Evolutionary conservation across 345 rosid species (phyloP).

Genomic region (Crucihimalaya himalaica): DNA sequence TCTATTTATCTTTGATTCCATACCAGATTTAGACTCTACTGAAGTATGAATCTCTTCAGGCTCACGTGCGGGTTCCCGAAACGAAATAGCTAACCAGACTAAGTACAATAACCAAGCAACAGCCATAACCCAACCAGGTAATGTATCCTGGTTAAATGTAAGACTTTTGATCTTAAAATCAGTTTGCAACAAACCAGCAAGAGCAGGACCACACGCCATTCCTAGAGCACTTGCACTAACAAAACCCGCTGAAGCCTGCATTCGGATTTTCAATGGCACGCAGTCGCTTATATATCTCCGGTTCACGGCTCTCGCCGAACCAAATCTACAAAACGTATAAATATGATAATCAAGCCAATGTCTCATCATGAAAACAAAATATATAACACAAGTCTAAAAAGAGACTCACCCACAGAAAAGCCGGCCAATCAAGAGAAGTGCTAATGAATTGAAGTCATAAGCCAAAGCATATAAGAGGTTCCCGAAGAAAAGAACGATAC

Average conservation of each 20-base stretch:
- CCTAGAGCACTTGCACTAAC: constrained; percentile 99
- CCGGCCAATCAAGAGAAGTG: constrained; percentile 73
- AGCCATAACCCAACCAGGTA: constrained; percentile 98
- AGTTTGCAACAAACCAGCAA: constrained; percentile 87
- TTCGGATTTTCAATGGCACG: constrained; percentile 75
- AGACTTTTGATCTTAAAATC: constrained; percentile 70
- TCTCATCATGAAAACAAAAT: neutral
- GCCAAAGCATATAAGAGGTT: constrained; percentile 84
- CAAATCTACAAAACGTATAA: constrained; percentile 49
- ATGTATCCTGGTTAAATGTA: constrained; percentile 71
- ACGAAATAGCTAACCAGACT: constrained; percentile 73
- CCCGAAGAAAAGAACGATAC: constrained; percentile 77
- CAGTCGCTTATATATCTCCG: constrained; percentile 95
- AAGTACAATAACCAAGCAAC: constrained; percentile 85
- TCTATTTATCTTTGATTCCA: neutral
- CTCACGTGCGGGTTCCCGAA: constrained; percentile 70
- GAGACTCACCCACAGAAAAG: constrained; percentile 85
- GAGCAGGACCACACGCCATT: constrained; percentile 99
- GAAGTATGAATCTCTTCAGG: constrained; percentile 46
- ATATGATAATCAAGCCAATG: neutral
- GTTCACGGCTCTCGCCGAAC: constrained; percentile 98
- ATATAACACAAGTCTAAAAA: neutral
- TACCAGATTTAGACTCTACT: constrained; percentile 53
- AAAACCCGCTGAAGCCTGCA: constrained; percentile 98
- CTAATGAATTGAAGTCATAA: constrained; percentile 69